Evolutionary conservation across 768 basidiomycete genomes (phyloP).

Genomic region (Auriscalpium orientale): DNA sequence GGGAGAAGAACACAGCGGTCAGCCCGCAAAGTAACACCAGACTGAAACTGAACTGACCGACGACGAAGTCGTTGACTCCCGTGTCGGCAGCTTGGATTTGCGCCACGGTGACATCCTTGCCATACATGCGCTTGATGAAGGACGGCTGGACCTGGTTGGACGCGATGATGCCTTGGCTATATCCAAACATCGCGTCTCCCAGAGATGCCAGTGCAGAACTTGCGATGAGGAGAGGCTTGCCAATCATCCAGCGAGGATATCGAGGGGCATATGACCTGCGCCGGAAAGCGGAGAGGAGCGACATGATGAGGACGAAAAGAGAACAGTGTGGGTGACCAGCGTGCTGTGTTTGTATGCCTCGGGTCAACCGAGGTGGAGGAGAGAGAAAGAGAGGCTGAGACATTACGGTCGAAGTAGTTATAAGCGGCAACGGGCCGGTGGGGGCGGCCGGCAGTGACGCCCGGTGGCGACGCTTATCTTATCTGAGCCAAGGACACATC

Average conservation of each 20-base stretch:
- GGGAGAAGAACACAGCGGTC: neutral
- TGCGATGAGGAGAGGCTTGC: slow-evolving; percentile 39
- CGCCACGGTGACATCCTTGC: slow-evolving; percentile 33
- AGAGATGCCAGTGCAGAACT: slow-evolving; percentile 48
- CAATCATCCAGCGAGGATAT: slow-evolving; percentile 48
- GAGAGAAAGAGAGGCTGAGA: too few relatives aligned
- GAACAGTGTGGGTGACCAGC: neutral
- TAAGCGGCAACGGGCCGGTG: too few relatives aligned
- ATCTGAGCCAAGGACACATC: too few relatives aligned
- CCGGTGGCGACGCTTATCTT: too few relatives aligned
- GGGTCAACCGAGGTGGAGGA: too few relatives aligned
- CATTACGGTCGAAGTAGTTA: neutral
- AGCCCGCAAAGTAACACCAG: too few relatives aligned
- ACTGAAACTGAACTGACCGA: slow-evolving; percentile 28
- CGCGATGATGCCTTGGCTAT: slow-evolving; percentile 46
- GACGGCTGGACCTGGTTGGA: slow-evolving; percentile 45
- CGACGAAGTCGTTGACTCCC: slow-evolving; percentile 37
- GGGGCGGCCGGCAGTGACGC: too few relatives aligned
- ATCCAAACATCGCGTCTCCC: slow-evolving; percentile 52
- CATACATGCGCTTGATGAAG: slow-evolving; percentile 43
- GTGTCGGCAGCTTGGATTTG: slow-evolving; percentile 36
- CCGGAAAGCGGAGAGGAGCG: slow-evolving; percentile 20
- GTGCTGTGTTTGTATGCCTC: too few relatives aligned
- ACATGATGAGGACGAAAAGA: neutral
- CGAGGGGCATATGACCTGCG: slow-evolving; percentile 35